phyloP scores from a whole-genome alignment of 805 yeast genomes.

The Zygoascus tannicola region DNA sequence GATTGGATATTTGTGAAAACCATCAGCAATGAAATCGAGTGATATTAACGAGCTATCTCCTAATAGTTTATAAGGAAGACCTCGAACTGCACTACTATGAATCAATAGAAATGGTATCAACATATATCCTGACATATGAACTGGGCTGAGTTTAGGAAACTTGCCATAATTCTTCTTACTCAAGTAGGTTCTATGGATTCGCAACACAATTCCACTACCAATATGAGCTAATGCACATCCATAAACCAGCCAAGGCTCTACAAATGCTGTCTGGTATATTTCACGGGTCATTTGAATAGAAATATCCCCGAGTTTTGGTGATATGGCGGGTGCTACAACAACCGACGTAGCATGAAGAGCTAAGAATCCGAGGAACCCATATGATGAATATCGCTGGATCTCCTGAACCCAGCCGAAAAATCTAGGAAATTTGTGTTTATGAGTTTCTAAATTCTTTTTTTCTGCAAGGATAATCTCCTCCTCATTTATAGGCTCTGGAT shows the following conservation, averaged over 20 bases:
- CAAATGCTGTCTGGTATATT: slow-evolving; percentile 44
- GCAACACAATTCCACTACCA: slow-evolving; percentile 39
- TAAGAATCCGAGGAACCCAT: slow-evolving; percentile 45
- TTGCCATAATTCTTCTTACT: slow-evolving; percentile 22
- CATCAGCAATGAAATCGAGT: slow-evolving; percentile 41
- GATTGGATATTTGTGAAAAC: slow-evolving; percentile 25
- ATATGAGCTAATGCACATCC: slow-evolving; percentile 43
- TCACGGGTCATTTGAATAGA: slow-evolving; percentile 50
- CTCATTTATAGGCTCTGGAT: background rate
- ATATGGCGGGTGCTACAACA: slow-evolving; percentile 43
- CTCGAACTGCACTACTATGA: slow-evolving; percentile 41
- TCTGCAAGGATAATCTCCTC: no score
- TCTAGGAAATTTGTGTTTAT: background rate
- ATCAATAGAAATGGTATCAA: slow-evolving; percentile 36
- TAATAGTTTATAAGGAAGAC: slow-evolving; percentile 42
- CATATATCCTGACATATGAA: slow-evolving; percentile 52
- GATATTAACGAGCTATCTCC: slow-evolving; percentile 54
- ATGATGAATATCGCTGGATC: slow-evolving; percentile 39
- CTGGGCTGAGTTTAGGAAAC: slow-evolving; percentile 43
- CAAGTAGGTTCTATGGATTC: slow-evolving; percentile 31
- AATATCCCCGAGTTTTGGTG: slow-evolving; percentile 40
- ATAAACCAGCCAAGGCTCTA: slow-evolving; percentile 39
- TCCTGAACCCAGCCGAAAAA: slow-evolving; percentile 9
- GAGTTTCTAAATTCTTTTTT: no score
- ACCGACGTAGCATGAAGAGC: slow-evolving; percentile 49